Evolutionary conservation across 1,284 basidiomycete genomes (phyloP), one percentile per base, ranked within the genome.

Genomic region (Ganoderma multipileum): DNA sequence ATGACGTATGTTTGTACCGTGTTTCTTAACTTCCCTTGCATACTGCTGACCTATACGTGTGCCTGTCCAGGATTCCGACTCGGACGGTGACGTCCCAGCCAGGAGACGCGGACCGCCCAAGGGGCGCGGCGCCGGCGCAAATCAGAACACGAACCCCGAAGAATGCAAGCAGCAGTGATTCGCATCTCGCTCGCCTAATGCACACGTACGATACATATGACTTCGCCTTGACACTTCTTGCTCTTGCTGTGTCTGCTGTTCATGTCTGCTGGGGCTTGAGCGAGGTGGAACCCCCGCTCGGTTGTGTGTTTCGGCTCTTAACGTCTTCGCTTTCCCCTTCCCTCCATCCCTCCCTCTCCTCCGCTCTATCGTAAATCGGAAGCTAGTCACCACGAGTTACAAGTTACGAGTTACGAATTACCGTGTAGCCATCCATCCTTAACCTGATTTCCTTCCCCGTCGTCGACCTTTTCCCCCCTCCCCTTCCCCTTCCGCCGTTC

Each of bases 111-210:
- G 81, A 36, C 86, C 86, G 70, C 83, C 86, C 69, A 89, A 88
- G 78, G 84, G 85, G 69, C 84, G 86, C 70, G 85, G 83, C 55
- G 80, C 69, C 9, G 80, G 79, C 26, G 81, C 79, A 28, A 79
- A 79, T 52, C 82, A 80, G 60, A 85, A 83, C 66, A 84, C 88
- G 64, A 91, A 94, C 78, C 87, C 92, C 1, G 90, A 93, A 76
- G 94, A 95, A 79, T 95, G 94, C 87, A 94, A 94, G 84, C 91
- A 94, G 78, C 93, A 95, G 89, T 95, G 71, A 78, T 71, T 41
- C n/a, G 4, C 26, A n/a, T 8, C 20, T 36, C 11, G 58, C 38
- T 60, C 58, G 38, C 20, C 30, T 47, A 50, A 62, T 42, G 28
- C 26, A 6, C 30, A 39, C 50, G 28, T 63, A 26, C 61, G 52